Percentiles rank a stretch among this genome's conserved stretches.
Conservation (phyloP, 495 filamentous ascomycete species). For the Neurospora discreta region DNA sequence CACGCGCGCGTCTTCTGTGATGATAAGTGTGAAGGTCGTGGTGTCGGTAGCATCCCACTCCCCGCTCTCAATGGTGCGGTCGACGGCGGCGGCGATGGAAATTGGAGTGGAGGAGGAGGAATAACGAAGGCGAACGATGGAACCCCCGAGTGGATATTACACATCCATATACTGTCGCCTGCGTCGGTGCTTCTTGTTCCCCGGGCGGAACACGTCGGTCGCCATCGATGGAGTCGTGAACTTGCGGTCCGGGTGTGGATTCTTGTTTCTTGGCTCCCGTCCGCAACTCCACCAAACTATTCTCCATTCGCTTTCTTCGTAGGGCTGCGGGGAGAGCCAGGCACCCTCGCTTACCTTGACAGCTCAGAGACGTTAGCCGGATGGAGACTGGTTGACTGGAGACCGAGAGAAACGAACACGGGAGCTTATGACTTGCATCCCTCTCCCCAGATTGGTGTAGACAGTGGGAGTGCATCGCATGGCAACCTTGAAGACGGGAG, state of each 20-base stretch:
- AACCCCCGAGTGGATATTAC: neutral
- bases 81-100: neutral
- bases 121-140: neutral
- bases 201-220: neutral
- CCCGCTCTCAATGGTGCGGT: neutral
- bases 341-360: neutral
- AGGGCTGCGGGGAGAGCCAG: neutral
- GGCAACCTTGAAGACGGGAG: neutral
- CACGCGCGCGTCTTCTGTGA: too few relatives aligned
- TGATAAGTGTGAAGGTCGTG: neutral
- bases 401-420: neutral
- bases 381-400: neutral
- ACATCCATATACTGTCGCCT: neutral
- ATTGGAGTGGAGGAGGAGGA: neutral
- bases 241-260: neutral
- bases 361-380: neutral
- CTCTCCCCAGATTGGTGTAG: neutral
- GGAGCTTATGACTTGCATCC: neutral
- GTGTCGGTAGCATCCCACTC: neutral
- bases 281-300: neutral
- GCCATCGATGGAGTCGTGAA: neutral
- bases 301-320: neutral
- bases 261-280: neutral
- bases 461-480: neutral
- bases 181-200: neutral